These are phyloP conservation scores for Candida tetrigidarum DNA, from an alignment of 1,139 yeast species.

Conservation along the genomic window DNA sequence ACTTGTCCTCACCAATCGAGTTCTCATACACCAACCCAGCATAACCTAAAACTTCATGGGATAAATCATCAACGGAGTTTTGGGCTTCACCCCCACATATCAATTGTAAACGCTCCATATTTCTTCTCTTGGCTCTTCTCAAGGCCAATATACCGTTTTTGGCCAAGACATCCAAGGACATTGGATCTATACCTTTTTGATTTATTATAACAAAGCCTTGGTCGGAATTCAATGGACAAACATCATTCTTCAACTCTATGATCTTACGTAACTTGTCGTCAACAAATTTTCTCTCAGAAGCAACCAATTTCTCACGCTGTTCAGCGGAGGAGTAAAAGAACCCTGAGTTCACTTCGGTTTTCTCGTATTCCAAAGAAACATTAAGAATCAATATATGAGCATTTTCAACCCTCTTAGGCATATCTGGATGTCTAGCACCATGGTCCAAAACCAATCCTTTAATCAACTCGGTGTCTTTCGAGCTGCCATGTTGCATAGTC, in stretches of 20 bases:
- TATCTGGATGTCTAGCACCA: conserved; percentile 99
- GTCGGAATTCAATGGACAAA: conserved; percentile 75
- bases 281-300: conserved; percentile 91
- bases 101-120: conserved; percentile 97
- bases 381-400: conserved; percentile 87
- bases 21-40: conserved; percentile 94
- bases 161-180: conserved; percentile 94
- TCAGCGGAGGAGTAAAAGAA: conserved; percentile 95
- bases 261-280: conserved; percentile 93
- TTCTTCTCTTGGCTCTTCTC: conserved; percentile 98
- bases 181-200: conserved; percentile 99
- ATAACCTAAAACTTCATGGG: conserved; percentile 84
- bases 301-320: conserved; percentile 94
- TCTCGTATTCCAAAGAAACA: conserved; percentile 95
- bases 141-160: conserved; percentile 92
- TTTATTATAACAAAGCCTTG: conserved; percentile 93
- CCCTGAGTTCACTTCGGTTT: conserved; percentile 97
- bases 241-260: conserved; percentile 89
- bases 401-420: conserved; percentile 88
- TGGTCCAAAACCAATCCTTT: conserved; percentile 95
- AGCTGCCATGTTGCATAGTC: conserved; percentile 95
- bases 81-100: conserved; percentile 99
- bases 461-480: conserved; percentile 81
- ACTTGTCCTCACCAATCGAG: conserved; percentile 95
- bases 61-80: conserved; percentile 92